Base-by-base conservation (phyloP, 1,284 basidiomycete species). In the Pulchroboletus neoregius region DNA sequence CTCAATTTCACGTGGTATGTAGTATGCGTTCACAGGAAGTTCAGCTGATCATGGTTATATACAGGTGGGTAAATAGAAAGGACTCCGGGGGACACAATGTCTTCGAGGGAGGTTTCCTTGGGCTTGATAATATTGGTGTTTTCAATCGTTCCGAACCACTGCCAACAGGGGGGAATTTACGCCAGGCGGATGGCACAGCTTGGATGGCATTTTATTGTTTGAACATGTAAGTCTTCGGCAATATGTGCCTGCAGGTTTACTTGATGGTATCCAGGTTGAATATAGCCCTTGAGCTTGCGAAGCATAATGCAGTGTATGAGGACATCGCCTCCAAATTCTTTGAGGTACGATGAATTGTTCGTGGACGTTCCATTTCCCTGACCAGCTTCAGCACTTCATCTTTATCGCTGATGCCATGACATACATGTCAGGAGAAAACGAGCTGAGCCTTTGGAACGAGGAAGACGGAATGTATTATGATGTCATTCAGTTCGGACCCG, bases 261-360 rank as follows among this genome's bases (percentile, higher is more conserved):
- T 40, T 48, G 45, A 52, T 26, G 8, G 37, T 34, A 35, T 27
- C 16, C 23, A 92, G 89, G 90, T 72, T 99, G 65, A 95, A 89
- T 68, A 98, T 99, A 68, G 94, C 95, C 1, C 80, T 99, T 40
- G 95, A 99, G 69, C 75, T 99, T 30, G 95, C 95, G 43, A 97
- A 98, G 72, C 94, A 98, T 69, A 99, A 99, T 65, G 76, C 87
- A 3, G 92, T 93, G 2, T 99, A 99, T 66, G 95, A 99, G 71
- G 95, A 99, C 67, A 99, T 99, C 54, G 95, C 95, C n/a, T 96
- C 93, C 51, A 98, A 99, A 66, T 95, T 95, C 68, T 94, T 95
- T 52, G 92, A 91, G 82, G 87, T 89, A 59, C 45, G 70, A 61
- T 4, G 27, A 22, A 31, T 26, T 11, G 20, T 32, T 27, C 4